Conservation (phyloP, 139 green algal species). For the Micromonas commoda region DNA sequence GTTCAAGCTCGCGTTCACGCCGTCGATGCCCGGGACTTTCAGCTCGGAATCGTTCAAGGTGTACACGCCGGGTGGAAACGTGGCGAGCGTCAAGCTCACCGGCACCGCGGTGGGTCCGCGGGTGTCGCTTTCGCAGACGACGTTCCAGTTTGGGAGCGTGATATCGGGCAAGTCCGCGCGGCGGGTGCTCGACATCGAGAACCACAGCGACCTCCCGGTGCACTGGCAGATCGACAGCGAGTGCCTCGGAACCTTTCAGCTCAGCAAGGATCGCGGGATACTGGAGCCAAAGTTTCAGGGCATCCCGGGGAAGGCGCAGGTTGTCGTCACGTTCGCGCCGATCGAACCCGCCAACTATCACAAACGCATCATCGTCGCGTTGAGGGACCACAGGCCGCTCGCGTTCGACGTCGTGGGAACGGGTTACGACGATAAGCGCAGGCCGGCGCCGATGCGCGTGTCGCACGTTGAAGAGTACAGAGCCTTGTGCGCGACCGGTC, state of each 20-base stretch:
- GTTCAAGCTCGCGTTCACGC: slow-evolving; percentile 49
- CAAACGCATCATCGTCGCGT: slow-evolving; percentile 46
- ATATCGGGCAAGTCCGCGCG: slow-evolving; percentile 23
- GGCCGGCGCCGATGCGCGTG: slow-evolving; percentile 47
- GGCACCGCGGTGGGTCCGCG: slow-evolving; percentile 44
- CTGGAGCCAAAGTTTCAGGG: slow-evolving; percentile 1
- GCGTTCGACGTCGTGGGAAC: slow-evolving; percentile 56
- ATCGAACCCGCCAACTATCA: slow-evolving; percentile 52
- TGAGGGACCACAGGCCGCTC: slow-evolving; percentile 46
- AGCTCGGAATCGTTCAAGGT: slow-evolving; percentile 50
- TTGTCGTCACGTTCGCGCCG: slow-evolving; percentile 50
- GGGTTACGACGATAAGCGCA: slow-evolving; percentile 44
- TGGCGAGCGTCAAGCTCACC: slow-evolving; percentile 33
- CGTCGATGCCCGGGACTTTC: slow-evolving; percentile 46
- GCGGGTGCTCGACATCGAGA: slow-evolving; percentile 56
- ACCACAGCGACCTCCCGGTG: slow-evolving; percentile 43
- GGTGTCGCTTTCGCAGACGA: slow-evolving; percentile 37
- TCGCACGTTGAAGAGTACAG: slow-evolving; percentile 27
- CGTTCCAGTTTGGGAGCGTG: slow-evolving; percentile 57
- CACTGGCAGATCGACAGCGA: slow-evolving; percentile 48
- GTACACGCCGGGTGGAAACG: slow-evolving; percentile 51
- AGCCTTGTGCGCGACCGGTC: not conserved
- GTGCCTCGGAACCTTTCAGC: slow-evolving; percentile 43
- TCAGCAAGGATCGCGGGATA: slow-evolving; percentile 29
- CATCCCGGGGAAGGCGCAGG: slow-evolving; percentile 14